Evolutionary conservation across 495 filamentous ascomycete genomes (phyloP), one percentile per base, ranked within the genome.

Genomic region (Xylaria grammica): DNA sequence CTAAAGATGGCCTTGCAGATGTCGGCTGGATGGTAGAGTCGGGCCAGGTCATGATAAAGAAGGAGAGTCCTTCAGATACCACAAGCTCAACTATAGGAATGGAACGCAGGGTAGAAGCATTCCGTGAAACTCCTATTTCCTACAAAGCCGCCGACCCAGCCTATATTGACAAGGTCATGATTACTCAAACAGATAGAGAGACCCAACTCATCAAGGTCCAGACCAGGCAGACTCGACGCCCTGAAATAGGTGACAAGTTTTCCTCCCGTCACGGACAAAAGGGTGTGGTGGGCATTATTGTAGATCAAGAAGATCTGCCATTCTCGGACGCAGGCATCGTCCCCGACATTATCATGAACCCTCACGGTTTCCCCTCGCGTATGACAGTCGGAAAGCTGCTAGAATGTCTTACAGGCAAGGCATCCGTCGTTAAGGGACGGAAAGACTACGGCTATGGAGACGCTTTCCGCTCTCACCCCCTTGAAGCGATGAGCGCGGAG

Each of bases 311-410:
- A 66, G 95, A 99, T 74, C 91, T 99, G 90, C 95, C 95, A 1
- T 99, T 99, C 79, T 90, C 90, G 9, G 94, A 98, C 77, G 81
- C 85, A 40, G 96, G 95, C 4, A 89, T 99, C 65, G 86, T 86
- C 42, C 95, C 95, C 0, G 95, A 99, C 75, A 95, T 99, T 71
- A 99, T 99, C 87, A 99, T 99, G 96, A 99, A 99, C 80, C 95
- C 95, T 1, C 95, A 99, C 78, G 95, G 96, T 86, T 98, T 99
- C 84, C 95, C 95, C 8, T 97, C 94, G 11, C 95, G 95, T 74
- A 99, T 99, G 95, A 99, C 95, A 51, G 96, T 99, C 67, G 95
- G 96, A 10, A 98, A 99, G 76, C 92, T 99, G 83, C 84, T 99
- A 55, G 95, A 99, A 75, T 89, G 97, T 46, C 83, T 99, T 13